Conservation (phyloP, 208 protist species). For the Herpetomonas samuelpessoai region DNA sequence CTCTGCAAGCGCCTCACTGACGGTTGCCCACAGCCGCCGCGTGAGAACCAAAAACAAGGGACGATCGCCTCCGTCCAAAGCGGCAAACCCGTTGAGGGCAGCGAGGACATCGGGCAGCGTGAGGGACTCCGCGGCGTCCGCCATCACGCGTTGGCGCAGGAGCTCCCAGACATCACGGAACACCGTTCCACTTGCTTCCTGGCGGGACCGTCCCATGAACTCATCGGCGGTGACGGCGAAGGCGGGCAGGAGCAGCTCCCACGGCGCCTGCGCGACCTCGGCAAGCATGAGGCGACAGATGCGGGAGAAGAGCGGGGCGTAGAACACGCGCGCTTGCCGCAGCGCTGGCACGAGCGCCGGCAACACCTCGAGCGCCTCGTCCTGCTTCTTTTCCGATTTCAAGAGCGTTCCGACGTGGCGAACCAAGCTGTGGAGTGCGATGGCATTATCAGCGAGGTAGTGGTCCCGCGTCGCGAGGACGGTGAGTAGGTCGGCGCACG, state of each 20-base stretch:
- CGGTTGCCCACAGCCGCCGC: conserved; percentile 44
- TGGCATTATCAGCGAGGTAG: conserved; percentile 32
- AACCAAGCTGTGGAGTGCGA: conserved; percentile 33
- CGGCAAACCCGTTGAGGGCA: conserved; percentile 69
- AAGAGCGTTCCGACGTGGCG: conserved; percentile 27
- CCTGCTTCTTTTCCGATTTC: conserved; percentile 7
- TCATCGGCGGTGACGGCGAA: conserved; percentile 67
- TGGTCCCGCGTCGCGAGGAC: conserved; percentile 26
- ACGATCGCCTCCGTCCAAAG: conserved; percentile 59
- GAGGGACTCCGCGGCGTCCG: conserved; percentile 15
- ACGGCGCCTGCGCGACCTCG: conserved; percentile 48
- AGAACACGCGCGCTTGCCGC: conserved; percentile 48
- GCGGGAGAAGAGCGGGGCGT: conserved; percentile 67
- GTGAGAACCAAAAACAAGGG: conserved; percentile 58
- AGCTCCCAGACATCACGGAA: conserved; percentile 84
- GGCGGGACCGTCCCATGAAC: conserved; percentile 44
- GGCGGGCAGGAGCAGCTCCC: conserved; percentile 38
- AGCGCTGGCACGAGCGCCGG: conserved; percentile 36
- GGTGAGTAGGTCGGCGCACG: conserved; percentile 43
- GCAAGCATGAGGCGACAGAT: conserved; percentile 61
- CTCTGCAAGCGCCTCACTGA: conserved; percentile 10
- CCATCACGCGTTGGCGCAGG: conserved; percentile 57
- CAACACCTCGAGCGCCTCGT: conserved; percentile 25
- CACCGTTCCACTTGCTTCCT: conserved; percentile 39
- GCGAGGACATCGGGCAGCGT: conserved; percentile 29